Conservation (phyloP, 2,329 filamentous ascomycete genomes). For the Pyrenochaeta sp. region DNA sequence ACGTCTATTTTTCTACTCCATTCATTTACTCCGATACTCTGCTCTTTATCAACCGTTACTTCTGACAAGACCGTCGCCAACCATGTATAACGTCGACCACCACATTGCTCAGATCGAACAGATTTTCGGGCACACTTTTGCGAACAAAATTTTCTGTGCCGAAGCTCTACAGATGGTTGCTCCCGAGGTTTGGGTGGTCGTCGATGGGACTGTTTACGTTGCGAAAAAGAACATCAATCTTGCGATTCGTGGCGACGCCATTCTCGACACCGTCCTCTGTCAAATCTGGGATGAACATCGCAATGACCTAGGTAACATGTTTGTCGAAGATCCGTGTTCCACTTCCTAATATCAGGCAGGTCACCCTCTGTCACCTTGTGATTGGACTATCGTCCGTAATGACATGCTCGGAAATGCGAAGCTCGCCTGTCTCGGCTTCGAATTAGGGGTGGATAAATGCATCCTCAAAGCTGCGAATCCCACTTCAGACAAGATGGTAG, state of each 20-base stretch:
- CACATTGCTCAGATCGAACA: conserved; percentile 14
- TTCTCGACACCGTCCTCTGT: conserved; percentile 13
- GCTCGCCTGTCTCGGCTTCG: conserved; percentile 3
- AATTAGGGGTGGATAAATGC: conserved; percentile 5
- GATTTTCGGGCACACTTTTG: conserved; percentile 15
- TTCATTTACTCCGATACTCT: not conserved
- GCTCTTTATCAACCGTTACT: not conserved
- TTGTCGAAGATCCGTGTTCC: not conserved
- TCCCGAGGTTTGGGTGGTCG: not conserved
- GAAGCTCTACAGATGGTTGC: conserved; percentile 24
- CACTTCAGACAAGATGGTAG: conserved; percentile 30
- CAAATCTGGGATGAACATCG: conserved; percentile 19
- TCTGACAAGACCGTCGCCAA: not conserved
- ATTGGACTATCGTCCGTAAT: conserved; percentile 16
- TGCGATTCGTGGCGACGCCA: conserved; percentile 16
- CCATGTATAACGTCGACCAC: not conserved
- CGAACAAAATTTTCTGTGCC: conserved; percentile 13
- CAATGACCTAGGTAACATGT: conserved; percentile 6
- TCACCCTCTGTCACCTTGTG: not conserved
- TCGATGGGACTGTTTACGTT: not conserved
- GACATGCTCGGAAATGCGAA: conserved; percentile 3
- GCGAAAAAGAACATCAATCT: conserved; percentile 21
- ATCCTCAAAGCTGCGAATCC: conserved; percentile 7
- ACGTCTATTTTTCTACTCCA: not conserved
- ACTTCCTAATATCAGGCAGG: not conserved